Percentiles rank a stretch among this genome's conserved stretches.
Evolutionary conservation across 139 green algal genomes (phyloP).

Genomic region (Closterium sp.): DNA sequence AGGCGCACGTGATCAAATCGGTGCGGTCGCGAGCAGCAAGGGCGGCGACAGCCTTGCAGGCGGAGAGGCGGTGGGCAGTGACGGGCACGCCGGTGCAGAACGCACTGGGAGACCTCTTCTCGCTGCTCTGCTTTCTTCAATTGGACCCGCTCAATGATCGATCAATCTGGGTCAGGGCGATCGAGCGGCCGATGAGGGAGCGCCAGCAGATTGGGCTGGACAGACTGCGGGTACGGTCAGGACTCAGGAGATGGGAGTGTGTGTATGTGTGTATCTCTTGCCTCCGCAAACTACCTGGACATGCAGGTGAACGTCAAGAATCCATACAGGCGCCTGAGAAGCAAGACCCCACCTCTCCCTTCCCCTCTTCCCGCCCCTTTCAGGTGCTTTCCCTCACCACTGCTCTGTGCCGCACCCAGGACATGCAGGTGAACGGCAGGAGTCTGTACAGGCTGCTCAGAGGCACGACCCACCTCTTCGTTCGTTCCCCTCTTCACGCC

Average conservation of each 20-base stretch:
- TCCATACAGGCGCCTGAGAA: too few relatives aligned
- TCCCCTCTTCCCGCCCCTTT: background rate
- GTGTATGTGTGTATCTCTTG: background rate
- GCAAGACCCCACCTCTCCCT: too few relatives aligned
- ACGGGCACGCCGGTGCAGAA: slow-evolving; percentile 92
- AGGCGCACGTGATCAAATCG: slow-evolving; percentile 68
- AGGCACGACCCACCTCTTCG: too few relatives aligned
- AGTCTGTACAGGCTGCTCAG: too few relatives aligned
- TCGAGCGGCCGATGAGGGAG: slow-evolving; percentile 65
- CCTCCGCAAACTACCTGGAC: too few relatives aligned
- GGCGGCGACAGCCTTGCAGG: slow-evolving; percentile 15
- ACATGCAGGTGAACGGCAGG: background rate
- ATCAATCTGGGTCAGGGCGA: slow-evolving; percentile 51
- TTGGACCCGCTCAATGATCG: slow-evolving; percentile 54
- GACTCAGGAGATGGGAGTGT: background rate
- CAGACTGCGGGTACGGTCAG: slow-evolving; percentile 54
- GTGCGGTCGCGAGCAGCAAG: slow-evolving; percentile 41
- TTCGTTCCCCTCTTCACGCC: too few relatives aligned
- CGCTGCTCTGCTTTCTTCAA: slow-evolving; percentile 74
- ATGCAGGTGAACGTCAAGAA: too few relatives aligned
- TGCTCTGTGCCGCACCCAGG: background rate
- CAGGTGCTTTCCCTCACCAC: background rate
- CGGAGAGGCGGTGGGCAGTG: slow-evolving; percentile 72
- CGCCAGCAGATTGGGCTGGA: slow-evolving; percentile 51
- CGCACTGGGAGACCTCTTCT: slow-evolving; percentile 81